Conservation (phyloP, 768 basidiomycete species). For the Boletus huronensis region DNA sequence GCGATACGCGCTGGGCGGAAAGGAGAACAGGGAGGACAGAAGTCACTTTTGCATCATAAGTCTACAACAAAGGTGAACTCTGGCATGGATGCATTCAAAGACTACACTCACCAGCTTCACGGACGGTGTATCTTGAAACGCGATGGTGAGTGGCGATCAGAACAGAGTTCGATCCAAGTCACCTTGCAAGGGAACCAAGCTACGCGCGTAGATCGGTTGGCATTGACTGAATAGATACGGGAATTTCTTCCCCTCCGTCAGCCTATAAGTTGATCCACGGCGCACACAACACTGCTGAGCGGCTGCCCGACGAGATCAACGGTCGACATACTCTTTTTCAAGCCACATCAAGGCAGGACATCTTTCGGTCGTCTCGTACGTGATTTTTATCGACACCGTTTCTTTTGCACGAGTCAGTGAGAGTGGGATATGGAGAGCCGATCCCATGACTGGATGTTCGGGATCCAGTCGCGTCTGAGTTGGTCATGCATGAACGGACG, state of each 20-base stretch:
- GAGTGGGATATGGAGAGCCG: conserved; percentile 63
- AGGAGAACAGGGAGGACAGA: conserved; percentile 84
- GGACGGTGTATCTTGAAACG: conserved; percentile 67
- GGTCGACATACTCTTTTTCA: conserved; percentile 57
- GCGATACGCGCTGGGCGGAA: conserved; percentile 78
- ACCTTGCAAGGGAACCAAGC: conserved; percentile 79
- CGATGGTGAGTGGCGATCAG: not conserved
- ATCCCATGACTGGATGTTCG: conserved; percentile 72
- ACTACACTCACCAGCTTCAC: conserved; percentile 70
- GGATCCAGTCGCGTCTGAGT: conserved; percentile 50
- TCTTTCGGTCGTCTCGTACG: conserved; percentile 69
- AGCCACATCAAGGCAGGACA: conserved; percentile 88
- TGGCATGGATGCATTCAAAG: not conserved
- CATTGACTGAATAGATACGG: conserved; percentile 92
- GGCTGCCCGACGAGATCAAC: not conserved
- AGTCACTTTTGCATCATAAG: conserved; percentile 76
- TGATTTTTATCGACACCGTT: conserved; percentile 46
- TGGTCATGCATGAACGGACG: not conserved
- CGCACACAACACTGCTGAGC: not conserved
- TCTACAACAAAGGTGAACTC: conserved; percentile 38
- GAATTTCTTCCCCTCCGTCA: conserved; percentile 82
- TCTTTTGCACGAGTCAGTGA: conserved; percentile 36
- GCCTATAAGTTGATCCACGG: conserved; percentile 36
- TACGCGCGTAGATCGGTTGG: conserved; percentile 86
- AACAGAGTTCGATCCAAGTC: not conserved